Evolutionary conservation across 2,329 filamentous ascomycete species (phyloP).

Genomic region (Penicillium brasilianum): DNA sequence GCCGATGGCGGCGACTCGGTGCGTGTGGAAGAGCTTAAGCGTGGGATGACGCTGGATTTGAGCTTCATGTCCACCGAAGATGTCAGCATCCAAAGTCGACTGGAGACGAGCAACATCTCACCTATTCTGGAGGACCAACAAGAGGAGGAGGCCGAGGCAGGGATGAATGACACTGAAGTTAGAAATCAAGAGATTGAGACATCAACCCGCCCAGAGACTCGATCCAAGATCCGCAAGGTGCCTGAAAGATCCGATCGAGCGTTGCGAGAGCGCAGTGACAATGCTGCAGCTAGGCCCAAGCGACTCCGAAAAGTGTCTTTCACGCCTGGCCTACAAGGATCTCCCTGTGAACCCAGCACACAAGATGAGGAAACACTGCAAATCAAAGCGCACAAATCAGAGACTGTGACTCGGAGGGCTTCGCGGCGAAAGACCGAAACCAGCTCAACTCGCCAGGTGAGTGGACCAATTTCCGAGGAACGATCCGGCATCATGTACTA

Average conservation of each 20-base stretch:
- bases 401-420: conserved; percentile 37
- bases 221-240: conserved; percentile 32
- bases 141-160: conserved; percentile 34
- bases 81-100: conserved; percentile 24
- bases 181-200: conserved; percentile 18
- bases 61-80: conserved; percentile 35
- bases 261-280: conserved; percentile 45
- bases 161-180: conserved; percentile 36
- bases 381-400: conserved; percentile 41
- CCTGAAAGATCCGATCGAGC: conserved; percentile 35
- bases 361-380: conserved; percentile 42
- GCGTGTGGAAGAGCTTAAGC: conserved; percentile 49
- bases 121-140: conserved; percentile 41
- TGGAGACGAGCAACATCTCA: conserved; percentile 33
- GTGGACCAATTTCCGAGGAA: background rate
- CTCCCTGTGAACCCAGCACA: conserved; percentile 31
- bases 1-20: conserved; percentile 49
- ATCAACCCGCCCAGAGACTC: conserved; percentile 18
- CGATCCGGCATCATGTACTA: conserved; percentile 10
- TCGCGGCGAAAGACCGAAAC: conserved; percentile 35
- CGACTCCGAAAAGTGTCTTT: conserved; percentile 47
- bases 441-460: conserved; percentile 39
- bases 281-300: conserved; percentile 34
- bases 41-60: conserved; percentile 49
- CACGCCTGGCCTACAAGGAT: conserved; percentile 38